A percentile compares a stretch with the other conserved stretches of the same genome.
Evolutionary conservation across 129 eudicot species (phyloP).

Genomic region (Arctium lappa): DNA sequence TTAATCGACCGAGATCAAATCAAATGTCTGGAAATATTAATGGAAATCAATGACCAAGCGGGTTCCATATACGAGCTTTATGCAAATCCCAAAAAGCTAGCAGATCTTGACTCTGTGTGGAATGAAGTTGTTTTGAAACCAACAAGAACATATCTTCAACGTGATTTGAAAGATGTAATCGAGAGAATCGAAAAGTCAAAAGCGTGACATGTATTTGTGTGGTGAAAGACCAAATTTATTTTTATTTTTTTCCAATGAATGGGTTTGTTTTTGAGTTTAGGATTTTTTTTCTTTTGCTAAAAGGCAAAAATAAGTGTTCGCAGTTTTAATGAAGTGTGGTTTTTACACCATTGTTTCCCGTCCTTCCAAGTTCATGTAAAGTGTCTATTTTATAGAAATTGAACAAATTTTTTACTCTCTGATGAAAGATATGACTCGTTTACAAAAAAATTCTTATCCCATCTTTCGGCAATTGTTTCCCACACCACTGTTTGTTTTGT

Average conservation of each 20-base stretch:
- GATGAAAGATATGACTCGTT: no score
- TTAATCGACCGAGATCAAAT: constrained; percentile 60
- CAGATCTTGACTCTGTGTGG: constrained; percentile 63
- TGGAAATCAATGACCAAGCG: constrained; percentile 68
- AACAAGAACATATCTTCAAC: constrained; percentile 51
- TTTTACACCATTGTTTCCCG: no score
- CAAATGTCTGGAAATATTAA: constrained; percentile 46
- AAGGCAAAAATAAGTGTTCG: neutral
- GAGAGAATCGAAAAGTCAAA: constrained; percentile 45
- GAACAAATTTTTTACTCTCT: no score
- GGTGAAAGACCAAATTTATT: neutral
- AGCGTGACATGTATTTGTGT: neutral
- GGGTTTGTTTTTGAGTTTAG: neutral
- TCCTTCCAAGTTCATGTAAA: no score
- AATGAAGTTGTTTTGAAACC: constrained; percentile 56
- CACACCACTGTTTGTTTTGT: no score
- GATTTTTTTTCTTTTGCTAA: neutral
- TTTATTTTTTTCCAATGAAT: neutral
- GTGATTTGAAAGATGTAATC: constrained; percentile 51
- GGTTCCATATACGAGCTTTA: constrained; percentile 78
- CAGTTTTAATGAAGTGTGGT: no score
- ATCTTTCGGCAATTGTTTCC: no score
- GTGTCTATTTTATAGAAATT: no score
- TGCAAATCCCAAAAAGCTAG: constrained; percentile 28
- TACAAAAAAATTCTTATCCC: no score